Conservation (phyloP, 129 eudicot species). For the Chrysanthemum seticuspe region DNA sequence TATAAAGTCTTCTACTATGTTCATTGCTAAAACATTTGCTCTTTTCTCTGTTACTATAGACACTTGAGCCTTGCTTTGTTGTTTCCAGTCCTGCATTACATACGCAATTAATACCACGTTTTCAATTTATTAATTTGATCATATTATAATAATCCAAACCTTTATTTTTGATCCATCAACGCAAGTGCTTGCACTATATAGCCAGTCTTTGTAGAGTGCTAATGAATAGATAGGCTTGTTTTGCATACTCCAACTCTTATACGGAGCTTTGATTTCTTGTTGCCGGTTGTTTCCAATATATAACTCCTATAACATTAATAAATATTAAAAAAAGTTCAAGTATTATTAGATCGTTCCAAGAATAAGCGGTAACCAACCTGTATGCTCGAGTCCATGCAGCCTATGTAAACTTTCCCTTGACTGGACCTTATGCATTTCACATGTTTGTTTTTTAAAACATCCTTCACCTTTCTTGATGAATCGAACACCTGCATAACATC, state of each 20-base stretch:
- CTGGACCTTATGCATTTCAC: conserved; percentile 53
- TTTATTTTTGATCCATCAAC: conserved; percentile 69
- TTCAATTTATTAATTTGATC: neutral
- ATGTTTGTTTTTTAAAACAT: conserved; percentile 57
- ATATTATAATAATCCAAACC: conserved; percentile 34
- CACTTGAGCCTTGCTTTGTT: conserved; percentile 50
- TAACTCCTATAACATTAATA: conserved; percentile 43
- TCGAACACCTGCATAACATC: conserved; percentile 54
- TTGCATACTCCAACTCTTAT: conserved; percentile 67
- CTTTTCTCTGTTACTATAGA: conserved; percentile 52
- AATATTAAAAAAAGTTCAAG: neutral
- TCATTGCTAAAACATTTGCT: conserved; percentile 61
- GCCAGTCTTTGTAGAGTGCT: conserved; percentile 67
- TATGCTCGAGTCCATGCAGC: conserved; percentile 82
- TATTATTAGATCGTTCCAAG: neutral
- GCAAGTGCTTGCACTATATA: conserved; percentile 64
- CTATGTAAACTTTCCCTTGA: conserved; percentile 64
- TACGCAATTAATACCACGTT: conserved; percentile 3
- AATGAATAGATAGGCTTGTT: conserved; percentile 62
- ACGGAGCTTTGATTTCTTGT: conserved; percentile 66
- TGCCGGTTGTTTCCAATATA: conserved; percentile 53
- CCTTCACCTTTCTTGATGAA: conserved; percentile 51
- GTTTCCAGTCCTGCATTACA: conserved; percentile 72
- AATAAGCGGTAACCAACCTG: conserved; percentile 41
- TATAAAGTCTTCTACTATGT: conserved; percentile 79